A percentile compares a stretch with the other conserved stretches of the same genome.
Conservation (phyloP, 2,329 filamentous ascomycete species). For the Davidsoniella australis region DNA sequence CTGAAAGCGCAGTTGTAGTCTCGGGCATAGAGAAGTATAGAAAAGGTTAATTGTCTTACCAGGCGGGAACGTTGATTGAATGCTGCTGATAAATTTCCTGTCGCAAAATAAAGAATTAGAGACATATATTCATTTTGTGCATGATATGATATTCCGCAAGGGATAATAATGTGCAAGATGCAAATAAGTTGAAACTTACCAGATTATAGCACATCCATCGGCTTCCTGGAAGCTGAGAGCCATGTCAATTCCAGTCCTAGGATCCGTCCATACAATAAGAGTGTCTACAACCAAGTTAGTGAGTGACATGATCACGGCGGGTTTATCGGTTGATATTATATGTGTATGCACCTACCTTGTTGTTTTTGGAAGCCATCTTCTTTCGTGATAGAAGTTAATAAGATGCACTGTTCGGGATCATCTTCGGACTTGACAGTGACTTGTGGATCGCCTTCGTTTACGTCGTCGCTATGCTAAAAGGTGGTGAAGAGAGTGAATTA, state of each 20-base stretch:
- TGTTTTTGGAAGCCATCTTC: slow-evolving; percentile 98
- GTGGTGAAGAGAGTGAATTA: slow-evolving; percentile 7
- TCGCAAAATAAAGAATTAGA: slow-evolving; percentile 1
- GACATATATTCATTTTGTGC: background rate
- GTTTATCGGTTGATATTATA: too few relatives aligned
- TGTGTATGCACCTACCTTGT: slow-evolving; percentile 46
- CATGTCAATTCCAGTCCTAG: slow-evolving; percentile 75
- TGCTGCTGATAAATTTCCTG: slow-evolving; percentile 80
- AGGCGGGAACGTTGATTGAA: slow-evolving; percentile 54
- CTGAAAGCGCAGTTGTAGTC: too few relatives aligned
- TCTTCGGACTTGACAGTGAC: slow-evolving; percentile 92
- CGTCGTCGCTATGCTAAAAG: slow-evolving; percentile 32
- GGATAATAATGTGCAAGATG: background rate
- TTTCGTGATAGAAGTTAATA: slow-evolving; percentile 80
- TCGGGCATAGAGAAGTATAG: too few relatives aligned
- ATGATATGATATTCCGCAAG: background rate
- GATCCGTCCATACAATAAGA: slow-evolving; percentile 94
- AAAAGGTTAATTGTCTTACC: background rate
- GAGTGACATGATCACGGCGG: slow-evolving; percentile 12
- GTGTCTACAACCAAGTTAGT: slow-evolving; percentile 46
- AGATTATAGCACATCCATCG: slow-evolving; percentile 82
- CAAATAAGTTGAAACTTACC: slow-evolving; percentile 34
- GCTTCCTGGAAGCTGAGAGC: slow-evolving; percentile 95
- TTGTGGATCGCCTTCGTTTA: slow-evolving; percentile 59
- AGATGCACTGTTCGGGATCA: slow-evolving; percentile 60